phyloP scores from a whole-genome alignment of 176 grass and related monocot genomes.

The Oryza officinalis region DNA sequence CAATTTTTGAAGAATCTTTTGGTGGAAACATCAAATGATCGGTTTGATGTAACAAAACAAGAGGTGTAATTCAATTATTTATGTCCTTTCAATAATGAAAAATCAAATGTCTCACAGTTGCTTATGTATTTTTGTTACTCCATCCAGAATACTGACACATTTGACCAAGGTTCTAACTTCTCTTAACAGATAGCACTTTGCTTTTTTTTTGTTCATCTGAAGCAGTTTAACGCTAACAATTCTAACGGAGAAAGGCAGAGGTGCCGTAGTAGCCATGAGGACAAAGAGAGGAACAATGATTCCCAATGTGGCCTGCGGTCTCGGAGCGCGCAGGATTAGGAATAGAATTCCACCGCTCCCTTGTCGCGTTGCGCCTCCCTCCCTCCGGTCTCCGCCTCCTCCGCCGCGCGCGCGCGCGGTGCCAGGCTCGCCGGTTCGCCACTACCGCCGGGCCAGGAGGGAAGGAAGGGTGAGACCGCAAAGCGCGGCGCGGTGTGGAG shows the following conservation, averaged over 20 bases:
- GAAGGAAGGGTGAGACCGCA: neutral
- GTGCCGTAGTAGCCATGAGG: too few relatives aligned
- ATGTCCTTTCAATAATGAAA: neutral
- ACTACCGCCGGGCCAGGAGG: neutral
- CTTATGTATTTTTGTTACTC: too few relatives aligned
- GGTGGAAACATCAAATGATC: neutral
- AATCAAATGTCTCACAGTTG: too few relatives aligned
- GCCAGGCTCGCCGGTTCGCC: conserved; percentile 39
- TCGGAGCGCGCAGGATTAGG: conserved; percentile 1
- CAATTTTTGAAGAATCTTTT: neutral
- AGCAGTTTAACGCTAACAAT: neutral
- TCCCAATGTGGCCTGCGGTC: conserved; percentile 26
- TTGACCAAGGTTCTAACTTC: neutral
- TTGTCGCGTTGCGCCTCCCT: conserved; percentile 21
- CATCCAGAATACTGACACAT: neutral
- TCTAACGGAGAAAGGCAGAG: too few relatives aligned
- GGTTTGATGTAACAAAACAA: neutral
- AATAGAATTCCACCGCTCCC: conserved; percentile 1
- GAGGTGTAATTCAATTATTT: neutral
- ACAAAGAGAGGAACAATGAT: too few relatives aligned
- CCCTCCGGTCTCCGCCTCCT: too few relatives aligned
- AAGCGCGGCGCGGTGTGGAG: neutral
- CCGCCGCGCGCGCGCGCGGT: neutral
- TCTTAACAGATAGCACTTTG: neutral
- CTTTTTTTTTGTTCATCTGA: neutral